A percentile compares a stretch with the other conserved stretches of the same genome.
Conservation (phyloP, 2,329 filamentous ascomycete genomes). For the Berkeleyomyces basicola region DNA sequence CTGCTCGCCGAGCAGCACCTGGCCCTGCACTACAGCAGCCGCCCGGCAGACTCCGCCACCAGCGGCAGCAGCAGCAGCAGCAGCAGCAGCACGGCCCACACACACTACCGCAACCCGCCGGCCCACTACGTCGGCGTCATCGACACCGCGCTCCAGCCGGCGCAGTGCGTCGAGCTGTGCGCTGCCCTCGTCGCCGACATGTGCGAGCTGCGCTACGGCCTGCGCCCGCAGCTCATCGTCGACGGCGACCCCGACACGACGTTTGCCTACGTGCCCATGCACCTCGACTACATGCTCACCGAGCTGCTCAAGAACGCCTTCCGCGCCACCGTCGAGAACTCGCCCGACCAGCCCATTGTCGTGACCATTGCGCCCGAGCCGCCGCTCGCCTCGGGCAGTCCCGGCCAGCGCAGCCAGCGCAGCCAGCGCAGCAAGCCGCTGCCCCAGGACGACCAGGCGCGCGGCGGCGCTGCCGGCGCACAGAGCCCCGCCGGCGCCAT, state of each 20-base stretch:
- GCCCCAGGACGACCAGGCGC: conserved; percentile 12
- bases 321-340: conserved; percentile 74
- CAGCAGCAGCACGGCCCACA: conserved; percentile 29
- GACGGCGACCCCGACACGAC: conserved; percentile 75
- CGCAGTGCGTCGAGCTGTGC: conserved; percentile 65
- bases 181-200: conserved; percentile 88
- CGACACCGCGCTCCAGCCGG: conserved; percentile 73
- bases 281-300: conserved; percentile 93
- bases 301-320: conserved; percentile 96
- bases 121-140: conserved; percentile 83
- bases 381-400: conserved; percentile 16
- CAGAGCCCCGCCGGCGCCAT: conserved; percentile 23
- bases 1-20: conserved; percentile 95
- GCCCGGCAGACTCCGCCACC: conserved; percentile 39
- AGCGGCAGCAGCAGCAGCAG: conserved; percentile 30
- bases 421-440: too few species aligned
- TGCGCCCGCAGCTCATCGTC: conserved; percentile 63
- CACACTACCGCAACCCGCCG: conserved; percentile 37
- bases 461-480: background rate
- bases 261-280: conserved; percentile 87
- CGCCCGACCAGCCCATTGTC: conserved; percentile 64
- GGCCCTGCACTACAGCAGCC: conserved; percentile 56
- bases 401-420: background rate
- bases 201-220: conserved; percentile 88
- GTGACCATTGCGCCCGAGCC: conserved; percentile 73